Base-by-base conservation (phyloP, 2,329 filamentous ascomycete genomes). In the Penicillium oxalicum region DNA sequence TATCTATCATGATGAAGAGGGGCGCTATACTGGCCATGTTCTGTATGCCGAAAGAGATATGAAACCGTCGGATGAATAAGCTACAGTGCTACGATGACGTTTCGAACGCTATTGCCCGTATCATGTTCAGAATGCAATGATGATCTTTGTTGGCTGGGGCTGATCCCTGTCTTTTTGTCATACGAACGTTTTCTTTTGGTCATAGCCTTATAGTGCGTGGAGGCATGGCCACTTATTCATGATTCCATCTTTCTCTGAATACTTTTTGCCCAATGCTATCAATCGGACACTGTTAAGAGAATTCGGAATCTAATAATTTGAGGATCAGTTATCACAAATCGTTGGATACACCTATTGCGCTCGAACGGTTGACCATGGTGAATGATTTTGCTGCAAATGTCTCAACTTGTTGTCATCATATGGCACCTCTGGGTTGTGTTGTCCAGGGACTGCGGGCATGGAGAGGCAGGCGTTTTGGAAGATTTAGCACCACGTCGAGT, bases 1-100 rank as follows among this genome's bases (percentile, higher is more conserved):
- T 49, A 49, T 49, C 41, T 49, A 49, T 36, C 47, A 49, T 34
- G 35, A 49, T 36, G 41, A 45, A 49, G 12, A 49, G 27, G 47
- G 41, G 34, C 40, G 41, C 40, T 49, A 49, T 49, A 40, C 47
- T 40, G 47, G 47, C 9, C 41, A 45, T 45, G 24, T 44, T 35
- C 40, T 48, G 35, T 48, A 48, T 48, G 24, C 13, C 9, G 40
- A 48, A 48, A 44, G 46, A 48, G 46, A 48, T 26, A 48, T 29
- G 5, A 48, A 48, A 34, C 26, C 46, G 37, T 48, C 46, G 40
- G 46, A 48, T 48, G 46, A 48, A 39, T 40, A 32, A 32, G 29
- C 29, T 32, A 32, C 29, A 40, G 9, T 12, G 38, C 38, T 7
- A 28, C 38, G 9, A 28, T 39, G 37, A 39, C 4, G 37, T 26